These are phyloP conservation scores for Limnanthes douglasii DNA, from an alignment of 345 rosid species.

Conservation along the genomic window DNA sequence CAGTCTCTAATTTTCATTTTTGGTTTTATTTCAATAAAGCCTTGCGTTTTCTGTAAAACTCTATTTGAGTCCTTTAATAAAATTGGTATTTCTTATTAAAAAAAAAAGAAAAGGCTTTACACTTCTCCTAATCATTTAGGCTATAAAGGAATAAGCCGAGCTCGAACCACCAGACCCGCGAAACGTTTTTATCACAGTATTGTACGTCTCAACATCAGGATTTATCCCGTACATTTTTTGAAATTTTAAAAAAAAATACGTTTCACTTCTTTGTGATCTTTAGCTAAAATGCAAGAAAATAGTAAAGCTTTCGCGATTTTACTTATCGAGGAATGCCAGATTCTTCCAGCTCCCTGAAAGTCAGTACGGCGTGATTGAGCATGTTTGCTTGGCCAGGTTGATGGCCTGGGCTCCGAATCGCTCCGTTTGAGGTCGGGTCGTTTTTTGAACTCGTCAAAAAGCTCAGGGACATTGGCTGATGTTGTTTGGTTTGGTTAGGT, in stretches of 20 bases:
- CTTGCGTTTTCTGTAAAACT: too few relatives aligned
- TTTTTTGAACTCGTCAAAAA: constrained; percentile 41
- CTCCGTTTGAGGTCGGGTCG: constrained; percentile 55
- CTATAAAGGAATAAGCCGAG: constrained; percentile 45
- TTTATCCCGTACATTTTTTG: constrained; percentile 31
- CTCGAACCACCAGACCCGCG: constrained; percentile 47
- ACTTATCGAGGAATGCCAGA: constrained; percentile 27
- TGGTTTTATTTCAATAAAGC: too few relatives aligned
- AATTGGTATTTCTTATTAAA: too few relatives aligned
- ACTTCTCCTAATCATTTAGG: constrained; percentile 62
- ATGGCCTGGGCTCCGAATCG: constrained; percentile 49
- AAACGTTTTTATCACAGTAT: constrained; percentile 48
- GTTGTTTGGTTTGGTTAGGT: constrained; percentile 32
- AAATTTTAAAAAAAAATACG: constrained; percentile 43
- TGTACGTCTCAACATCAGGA: constrained; percentile 51
- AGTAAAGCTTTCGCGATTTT: constrained; percentile 44
- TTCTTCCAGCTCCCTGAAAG: constrained; percentile 38
- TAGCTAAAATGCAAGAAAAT: constrained; percentile 44
- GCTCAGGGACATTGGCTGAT: constrained; percentile 26
- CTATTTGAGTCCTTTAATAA: too few relatives aligned
- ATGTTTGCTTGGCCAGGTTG: constrained; percentile 70
- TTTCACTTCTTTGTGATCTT: constrained; percentile 40
- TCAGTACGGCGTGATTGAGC: constrained; percentile 39
- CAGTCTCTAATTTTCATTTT: too few relatives aligned
- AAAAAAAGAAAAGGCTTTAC: too few relatives aligned